phyloP scores from a whole-genome alignment of 1,139 yeast species.

The Komagataea norvegica region DNA sequence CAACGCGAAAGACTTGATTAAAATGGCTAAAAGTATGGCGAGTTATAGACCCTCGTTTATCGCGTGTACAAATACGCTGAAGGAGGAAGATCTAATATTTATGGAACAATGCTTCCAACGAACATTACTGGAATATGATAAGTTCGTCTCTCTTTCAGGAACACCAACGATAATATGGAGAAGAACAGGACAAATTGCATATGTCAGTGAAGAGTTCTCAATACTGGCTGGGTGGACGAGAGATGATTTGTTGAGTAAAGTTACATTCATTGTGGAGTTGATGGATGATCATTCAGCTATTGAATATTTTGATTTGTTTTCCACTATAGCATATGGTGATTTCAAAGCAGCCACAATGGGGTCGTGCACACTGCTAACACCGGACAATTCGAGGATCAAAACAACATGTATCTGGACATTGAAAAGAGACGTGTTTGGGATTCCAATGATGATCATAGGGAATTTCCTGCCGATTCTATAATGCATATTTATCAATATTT shows the following conservation, averaged over 20 bases:
- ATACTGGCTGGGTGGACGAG: constrained; percentile 85
- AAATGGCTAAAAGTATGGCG: constrained; percentile 87
- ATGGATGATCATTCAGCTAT: constrained; percentile 85
- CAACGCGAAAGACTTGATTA: constrained; percentile 62
- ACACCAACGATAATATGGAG: constrained; percentile 97
- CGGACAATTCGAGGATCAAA: constrained; percentile 34
- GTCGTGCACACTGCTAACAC: constrained; percentile 70
- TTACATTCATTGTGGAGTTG: constrained; percentile 79
- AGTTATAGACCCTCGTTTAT: constrained; percentile 86
- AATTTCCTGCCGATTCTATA: constrained; percentile 73
- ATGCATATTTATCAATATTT: no score
- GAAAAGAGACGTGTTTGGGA: constrained; percentile 87
- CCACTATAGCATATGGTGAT: constrained; percentile 87
- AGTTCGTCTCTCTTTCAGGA: constrained; percentile 76
- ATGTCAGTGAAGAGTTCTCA: constrained; percentile 89
- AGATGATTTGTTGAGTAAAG: constrained; percentile 57
- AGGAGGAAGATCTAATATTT: constrained; percentile 86
- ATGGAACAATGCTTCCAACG: constrained; percentile 97
- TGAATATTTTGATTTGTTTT: constrained; percentile 81
- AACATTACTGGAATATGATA: constrained; percentile 82
- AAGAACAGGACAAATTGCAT: constrained; percentile 91
- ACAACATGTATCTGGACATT: constrained; percentile 82
- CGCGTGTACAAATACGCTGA: constrained; percentile 83
- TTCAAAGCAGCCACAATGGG: constrained; percentile 88
- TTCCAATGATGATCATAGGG: constrained; percentile 96